phyloP scores from a whole-genome alignment of 2,329 filamentous ascomycete species.

The Mycocentrospora acerina region DNA sequence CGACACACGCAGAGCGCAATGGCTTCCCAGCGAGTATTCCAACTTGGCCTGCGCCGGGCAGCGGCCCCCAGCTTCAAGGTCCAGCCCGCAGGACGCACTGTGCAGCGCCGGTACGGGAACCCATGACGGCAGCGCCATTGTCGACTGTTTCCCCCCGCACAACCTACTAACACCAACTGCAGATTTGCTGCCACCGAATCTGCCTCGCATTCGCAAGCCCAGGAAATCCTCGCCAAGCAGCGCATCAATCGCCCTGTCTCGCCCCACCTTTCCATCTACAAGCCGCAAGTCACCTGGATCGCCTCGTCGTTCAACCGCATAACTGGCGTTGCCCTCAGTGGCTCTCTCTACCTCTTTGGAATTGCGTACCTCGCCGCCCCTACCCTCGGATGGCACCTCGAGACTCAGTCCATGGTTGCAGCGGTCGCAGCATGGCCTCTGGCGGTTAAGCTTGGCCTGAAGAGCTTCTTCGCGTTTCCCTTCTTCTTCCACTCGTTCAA shows the following conservation, averaged over 20 bases:
- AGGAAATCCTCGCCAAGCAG: slow-evolving; percentile 75
- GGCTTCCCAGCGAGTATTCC: slow-evolving; percentile 50
- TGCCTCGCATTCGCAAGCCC: slow-evolving; percentile 56
- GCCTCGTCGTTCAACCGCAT: slow-evolving; percentile 76
- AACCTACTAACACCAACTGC: slow-evolving; percentile 11
- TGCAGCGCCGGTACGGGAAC: slow-evolving; percentile 52
- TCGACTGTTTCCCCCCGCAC: slow-evolving; percentile 1
- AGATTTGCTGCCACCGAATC: slow-evolving; percentile 59
- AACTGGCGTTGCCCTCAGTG: slow-evolving; percentile 73
- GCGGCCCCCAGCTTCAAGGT: slow-evolving; percentile 46
- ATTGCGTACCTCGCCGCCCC: slow-evolving; percentile 80
- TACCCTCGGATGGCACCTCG: slow-evolving; percentile 69
- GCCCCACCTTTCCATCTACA: slow-evolving; percentile 85
- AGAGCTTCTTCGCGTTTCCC: slow-evolving; percentile 61
- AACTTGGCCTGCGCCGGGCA: slow-evolving; percentile 46
- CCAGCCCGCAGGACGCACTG: slow-evolving; percentile 41
- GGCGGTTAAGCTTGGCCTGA: slow-evolving; percentile 59
- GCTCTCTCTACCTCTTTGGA: slow-evolving; percentile 76
- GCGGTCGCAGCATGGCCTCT: slow-evolving; percentile 64
- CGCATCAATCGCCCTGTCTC: slow-evolving; percentile 78
- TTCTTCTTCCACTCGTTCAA: slow-evolving; percentile 71
- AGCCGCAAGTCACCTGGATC: slow-evolving; percentile 82
- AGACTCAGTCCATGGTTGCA: slow-evolving; percentile 64
- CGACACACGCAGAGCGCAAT: slow-evolving; percentile 25
- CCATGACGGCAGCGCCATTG: slow-evolving; percentile 17